Evolutionary conservation across 169 alveolate species (phyloP).

Genomic region (Babesia bovis): DNA sequence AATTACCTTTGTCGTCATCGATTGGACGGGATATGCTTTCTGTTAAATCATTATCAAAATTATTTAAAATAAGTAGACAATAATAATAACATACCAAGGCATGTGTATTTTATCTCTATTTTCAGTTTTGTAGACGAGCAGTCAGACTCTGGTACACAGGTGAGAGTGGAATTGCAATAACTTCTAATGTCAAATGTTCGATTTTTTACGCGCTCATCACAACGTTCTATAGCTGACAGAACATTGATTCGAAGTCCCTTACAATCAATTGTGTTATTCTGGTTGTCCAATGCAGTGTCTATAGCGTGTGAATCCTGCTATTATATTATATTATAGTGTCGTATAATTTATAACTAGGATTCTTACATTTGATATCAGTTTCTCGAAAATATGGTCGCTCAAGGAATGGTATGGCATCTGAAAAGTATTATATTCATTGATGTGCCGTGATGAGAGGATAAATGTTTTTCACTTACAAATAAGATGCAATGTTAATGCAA

Average conservation of each 20-base stretch:
- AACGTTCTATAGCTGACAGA: conserved; percentile 10
- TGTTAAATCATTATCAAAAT: not conserved
- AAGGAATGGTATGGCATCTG: not conserved
- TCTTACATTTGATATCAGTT: not conserved
- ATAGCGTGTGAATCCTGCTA: not conserved
- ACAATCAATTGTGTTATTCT: conserved; percentile 1
- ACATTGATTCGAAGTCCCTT: not conserved
- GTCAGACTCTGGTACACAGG: not conserved
- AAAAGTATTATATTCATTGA: too few species aligned
- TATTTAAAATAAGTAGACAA: not conserved
- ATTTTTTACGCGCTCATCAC: conserved; percentile 2
- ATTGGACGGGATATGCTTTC: not conserved
- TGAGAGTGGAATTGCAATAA: not conserved
- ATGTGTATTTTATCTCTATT: conserved; percentile 1
- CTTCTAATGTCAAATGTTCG: not conserved
- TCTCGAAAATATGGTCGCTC: not conserved
- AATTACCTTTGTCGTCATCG: conserved; percentile 6
- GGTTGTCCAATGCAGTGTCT: not conserved
- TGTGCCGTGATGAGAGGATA: not conserved
- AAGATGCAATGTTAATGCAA: not conserved
- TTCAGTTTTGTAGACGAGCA: not conserved
- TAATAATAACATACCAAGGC: not conserved
- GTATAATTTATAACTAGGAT: not conserved
- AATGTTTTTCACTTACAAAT: not conserved
- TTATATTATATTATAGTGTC: too few species aligned